Evolutionary conservation across 1,284 basidiomycete species (phyloP).

Genomic region (Leccinum subfulvum): DNA sequence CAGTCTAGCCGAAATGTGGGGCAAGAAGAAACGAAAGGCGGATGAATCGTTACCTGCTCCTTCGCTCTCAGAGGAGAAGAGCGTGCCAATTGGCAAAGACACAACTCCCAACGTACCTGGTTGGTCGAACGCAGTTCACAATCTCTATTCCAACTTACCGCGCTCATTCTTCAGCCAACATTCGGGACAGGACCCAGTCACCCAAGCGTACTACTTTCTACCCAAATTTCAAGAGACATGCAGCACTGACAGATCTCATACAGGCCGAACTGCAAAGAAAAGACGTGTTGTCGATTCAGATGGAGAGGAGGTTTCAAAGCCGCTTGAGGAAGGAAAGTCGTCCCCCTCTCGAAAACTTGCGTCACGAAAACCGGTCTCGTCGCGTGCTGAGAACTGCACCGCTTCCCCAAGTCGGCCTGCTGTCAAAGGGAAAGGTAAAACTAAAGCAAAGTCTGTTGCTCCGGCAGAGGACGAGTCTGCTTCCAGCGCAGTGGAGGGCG

Average conservation of each 20-base stretch:
- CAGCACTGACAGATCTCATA: neutral
- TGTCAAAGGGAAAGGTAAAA: constrained; percentile 28
- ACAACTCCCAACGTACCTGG: constrained; percentile 7
- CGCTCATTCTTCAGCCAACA: constrained; percentile 29
- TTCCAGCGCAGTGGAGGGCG: constrained; percentile 49
- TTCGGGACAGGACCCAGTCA: constrained; percentile 41
- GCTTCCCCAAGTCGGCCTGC: constrained; percentile 7
- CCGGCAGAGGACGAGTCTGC: constrained; percentile 41
- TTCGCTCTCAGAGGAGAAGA: constrained; percentile 31
- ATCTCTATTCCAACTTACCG: constrained; percentile 7
- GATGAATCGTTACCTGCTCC: constrained; percentile 21
- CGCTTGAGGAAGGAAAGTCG: constrained; percentile 2
- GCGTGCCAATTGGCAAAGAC: constrained; percentile 20
- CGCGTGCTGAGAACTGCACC: constrained; percentile 17
- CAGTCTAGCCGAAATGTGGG: constrained; percentile 72
- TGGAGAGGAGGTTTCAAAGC: constrained; percentile 44
- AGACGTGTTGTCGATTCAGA: constrained; percentile 66
- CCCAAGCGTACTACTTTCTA: constrained; percentile 21
- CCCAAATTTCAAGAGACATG: neutral
- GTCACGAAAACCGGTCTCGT: constrained; percentile 5
- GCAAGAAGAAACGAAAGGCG: constrained; percentile 38
- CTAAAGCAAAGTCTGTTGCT: constrained; percentile 17
- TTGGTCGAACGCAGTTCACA: constrained; percentile 14
- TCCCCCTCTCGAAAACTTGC: neutral
- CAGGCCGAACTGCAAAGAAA: constrained; percentile 45